Percentiles rank a stretch among this genome's conserved stretches.
phyloP scores from a whole-genome alignment of 73 alveolate genomes.

The Uronychia binucleata region DNA sequence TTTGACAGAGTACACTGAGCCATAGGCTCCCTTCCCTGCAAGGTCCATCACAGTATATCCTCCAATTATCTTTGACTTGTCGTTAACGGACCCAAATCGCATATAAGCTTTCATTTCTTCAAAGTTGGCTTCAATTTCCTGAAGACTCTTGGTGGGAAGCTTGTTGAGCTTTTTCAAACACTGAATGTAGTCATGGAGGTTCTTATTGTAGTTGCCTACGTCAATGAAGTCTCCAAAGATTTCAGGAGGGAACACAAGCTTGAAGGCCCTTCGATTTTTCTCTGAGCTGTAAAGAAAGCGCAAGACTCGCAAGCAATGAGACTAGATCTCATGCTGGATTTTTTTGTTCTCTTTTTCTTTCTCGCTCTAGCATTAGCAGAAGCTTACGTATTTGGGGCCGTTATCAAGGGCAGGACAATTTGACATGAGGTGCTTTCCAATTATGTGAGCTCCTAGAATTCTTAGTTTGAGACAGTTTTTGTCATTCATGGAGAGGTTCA shows the following conservation, averaged over 20 bases:
- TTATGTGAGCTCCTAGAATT: conserved; percentile 58
- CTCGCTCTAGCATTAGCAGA: conserved; percentile 49
- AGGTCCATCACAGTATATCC: conserved; percentile 74
- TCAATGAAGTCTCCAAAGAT: conserved; percentile 82
- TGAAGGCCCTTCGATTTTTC: conserved; percentile 62
- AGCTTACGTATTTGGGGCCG: conserved; percentile 36
- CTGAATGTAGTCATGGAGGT: conserved; percentile 57
- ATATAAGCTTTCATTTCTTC: conserved; percentile 39
- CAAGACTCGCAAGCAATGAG: conserved; percentile 48
- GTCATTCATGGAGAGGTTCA: conserved; percentile 64
- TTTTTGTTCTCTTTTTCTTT: conserved; percentile 65
- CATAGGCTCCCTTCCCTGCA: conserved; percentile 95
- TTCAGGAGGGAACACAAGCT: conserved; percentile 68
- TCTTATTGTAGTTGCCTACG: conserved; percentile 81
- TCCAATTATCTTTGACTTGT: conserved; percentile 50
- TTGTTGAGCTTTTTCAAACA: conserved; percentile 54
- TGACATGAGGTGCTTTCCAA: conserved; percentile 37
- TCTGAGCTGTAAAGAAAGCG: conserved; percentile 42
- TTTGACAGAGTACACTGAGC: conserved; percentile 79
- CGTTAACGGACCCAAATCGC: conserved; percentile 40
- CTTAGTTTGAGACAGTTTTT: conserved; percentile 64
- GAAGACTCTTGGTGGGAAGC: conserved; percentile 44
- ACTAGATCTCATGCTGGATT: conserved; percentile 46
- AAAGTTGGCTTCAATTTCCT: conserved; percentile 58
- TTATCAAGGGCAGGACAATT: conserved; percentile 38